A percentile compares a stretch with the other conserved stretches of the same genome.
phyloP scores from a whole-genome alignment of 768 basidiomycete species.

The Macrolepiota albuminosa region DNA sequence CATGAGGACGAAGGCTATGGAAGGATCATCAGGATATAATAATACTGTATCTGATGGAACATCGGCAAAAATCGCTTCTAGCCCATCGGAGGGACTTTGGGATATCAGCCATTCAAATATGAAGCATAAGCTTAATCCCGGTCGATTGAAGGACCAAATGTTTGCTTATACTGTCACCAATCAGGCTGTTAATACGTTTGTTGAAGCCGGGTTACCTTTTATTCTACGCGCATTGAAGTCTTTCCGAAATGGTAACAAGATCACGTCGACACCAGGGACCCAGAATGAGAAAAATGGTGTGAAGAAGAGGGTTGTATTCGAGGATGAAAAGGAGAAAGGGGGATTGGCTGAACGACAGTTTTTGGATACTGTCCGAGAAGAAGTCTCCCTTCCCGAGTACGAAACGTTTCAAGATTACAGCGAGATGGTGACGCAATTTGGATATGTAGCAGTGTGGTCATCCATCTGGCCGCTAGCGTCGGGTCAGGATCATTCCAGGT shows the following conservation, averaged over 20 bases:
- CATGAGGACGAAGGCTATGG: conserved; percentile 16
- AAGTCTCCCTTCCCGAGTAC: conserved; percentile 79
- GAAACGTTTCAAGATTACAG: conserved; percentile 83
- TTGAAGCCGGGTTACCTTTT: conserved; percentile 80
- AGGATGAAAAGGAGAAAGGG: conserved; percentile 55
- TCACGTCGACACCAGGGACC: conserved; percentile 13
- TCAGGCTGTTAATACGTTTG: conserved; percentile 73
- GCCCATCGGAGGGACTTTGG: conserved; percentile 34
- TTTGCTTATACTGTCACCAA: conserved; percentile 91
- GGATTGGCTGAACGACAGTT: conserved; percentile 72
- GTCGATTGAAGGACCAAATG: conserved; percentile 83
- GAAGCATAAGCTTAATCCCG: conserved; percentile 57
- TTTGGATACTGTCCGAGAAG: conserved; percentile 69
- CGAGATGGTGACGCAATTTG: conserved; percentile 97
- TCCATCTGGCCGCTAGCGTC: conserved; percentile 93
- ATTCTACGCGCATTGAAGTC: conserved; percentile 55
- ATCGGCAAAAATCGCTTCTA: conserved; percentile 11
- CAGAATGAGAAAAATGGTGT: conserved; percentile 17
- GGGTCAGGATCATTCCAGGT: conserved; percentile 32
- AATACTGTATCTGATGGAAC: conserved; percentile 20
- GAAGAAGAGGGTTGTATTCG: conserved; percentile 72
- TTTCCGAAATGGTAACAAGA: conserved; percentile 41
- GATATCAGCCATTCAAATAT: conserved; percentile 46
- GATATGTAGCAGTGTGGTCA: conserved; percentile 89
- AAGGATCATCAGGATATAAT: conserved; percentile 19